These are phyloP conservation scores for Podila minutissima DNA, from an alignment of 192 early-diverging fungal genomes.

Conservation along the genomic window DNA sequence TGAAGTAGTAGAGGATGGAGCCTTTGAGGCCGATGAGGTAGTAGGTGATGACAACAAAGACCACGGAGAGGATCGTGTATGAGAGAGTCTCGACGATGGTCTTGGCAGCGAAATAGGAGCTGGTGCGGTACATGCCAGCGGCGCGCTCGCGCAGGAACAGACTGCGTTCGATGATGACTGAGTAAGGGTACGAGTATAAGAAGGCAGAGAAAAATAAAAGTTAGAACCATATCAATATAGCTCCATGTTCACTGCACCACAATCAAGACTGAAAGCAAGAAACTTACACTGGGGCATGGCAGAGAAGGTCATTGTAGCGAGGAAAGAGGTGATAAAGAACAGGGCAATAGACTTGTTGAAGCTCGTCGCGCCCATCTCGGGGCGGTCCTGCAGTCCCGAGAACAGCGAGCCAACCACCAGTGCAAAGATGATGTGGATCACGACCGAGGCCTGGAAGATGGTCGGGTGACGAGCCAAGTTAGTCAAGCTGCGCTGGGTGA, in stretches of 20 bases:
- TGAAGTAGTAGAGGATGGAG: slow-evolving; percentile 67
- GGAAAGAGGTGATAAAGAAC: slow-evolving; percentile 53
- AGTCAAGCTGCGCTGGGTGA: slow-evolving; percentile 68
- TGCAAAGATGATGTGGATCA: slow-evolving; percentile 63
- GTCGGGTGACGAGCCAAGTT: slow-evolving; percentile 72
- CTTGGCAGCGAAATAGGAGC: slow-evolving; percentile 75
- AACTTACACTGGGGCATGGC: slow-evolving; percentile 71
- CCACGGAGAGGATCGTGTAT: slow-evolving; percentile 77
- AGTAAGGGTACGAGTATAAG: slow-evolving; percentile 49
- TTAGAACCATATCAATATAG: slow-evolving; percentile 1
- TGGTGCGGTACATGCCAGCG: slow-evolving; percentile 76
- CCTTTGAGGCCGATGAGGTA: slow-evolving; percentile 85
- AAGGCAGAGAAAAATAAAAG: slow-evolving; percentile 61
- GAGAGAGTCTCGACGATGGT: slow-evolving; percentile 47
- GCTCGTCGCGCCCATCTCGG: slow-evolving; percentile 28
- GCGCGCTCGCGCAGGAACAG: slow-evolving; percentile 80
- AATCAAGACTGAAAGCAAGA: slow-evolving; percentile 63
- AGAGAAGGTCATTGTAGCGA: slow-evolving; percentile 66
- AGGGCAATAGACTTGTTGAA: slow-evolving; percentile 58
- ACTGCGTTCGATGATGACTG: slow-evolving; percentile 73
- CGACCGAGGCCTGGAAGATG: slow-evolving; percentile 66
- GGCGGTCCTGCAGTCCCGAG: slow-evolving; percentile 41
- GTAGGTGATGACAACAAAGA: slow-evolving; percentile 85
- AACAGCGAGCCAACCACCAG: slow-evolving; percentile 44
- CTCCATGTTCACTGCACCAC: slow-evolving; percentile 52